Evolutionary conservation across 164 flowering plant genomes (phyloP), one percentile per base, ranked within the genome.

Genomic region (Piper betle): DNA sequence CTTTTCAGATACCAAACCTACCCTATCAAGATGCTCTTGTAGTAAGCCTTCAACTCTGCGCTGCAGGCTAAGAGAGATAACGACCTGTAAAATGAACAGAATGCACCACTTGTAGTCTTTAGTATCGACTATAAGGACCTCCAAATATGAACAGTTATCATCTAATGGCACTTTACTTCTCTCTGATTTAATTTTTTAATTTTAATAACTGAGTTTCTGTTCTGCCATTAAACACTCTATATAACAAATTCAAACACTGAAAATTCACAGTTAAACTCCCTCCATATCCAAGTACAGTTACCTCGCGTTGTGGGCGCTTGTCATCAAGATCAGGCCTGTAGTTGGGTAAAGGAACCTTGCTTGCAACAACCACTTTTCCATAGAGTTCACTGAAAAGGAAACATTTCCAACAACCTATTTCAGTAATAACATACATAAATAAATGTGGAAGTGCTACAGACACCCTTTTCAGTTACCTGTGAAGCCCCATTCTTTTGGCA

Each of bases 301-400:
- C 99, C 99, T 94, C 99, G 69, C 99, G 81, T 60, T 94, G 97
- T 18, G 99, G 99, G 39, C 99, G 78, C 71, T 85, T 94, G 42
- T 91, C 99, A 70, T 94, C 99, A 64, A 94, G 86, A 74, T 94
- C 99, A 16, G 97, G 97, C 62, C 99, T 64, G 66, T 94, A 94
- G 73, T 94, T 86, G 20, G 99, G 97, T 73, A 94, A 85, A 53
- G 95, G 99, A 69, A 80, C 85, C 81, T 91, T 94, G 80, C 99
- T 94, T 41, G 87, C 97, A 75, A 91, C 99, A 19, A 94, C 82
- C 66, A 85, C 96, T 77, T 91, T 94, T 39, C 96, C 97, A 73
- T 91, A 94, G 16, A 86, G 54, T 72, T 81, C 87, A 79, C 99
- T 94, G 60, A 13, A 46, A 46, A 8, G 15, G 11, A 46, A 46